These are phyloP conservation scores for Allomyces macrogynus DNA, from an alignment of 192 early-diverging fungal species.

Conservation along the genomic window DNA sequence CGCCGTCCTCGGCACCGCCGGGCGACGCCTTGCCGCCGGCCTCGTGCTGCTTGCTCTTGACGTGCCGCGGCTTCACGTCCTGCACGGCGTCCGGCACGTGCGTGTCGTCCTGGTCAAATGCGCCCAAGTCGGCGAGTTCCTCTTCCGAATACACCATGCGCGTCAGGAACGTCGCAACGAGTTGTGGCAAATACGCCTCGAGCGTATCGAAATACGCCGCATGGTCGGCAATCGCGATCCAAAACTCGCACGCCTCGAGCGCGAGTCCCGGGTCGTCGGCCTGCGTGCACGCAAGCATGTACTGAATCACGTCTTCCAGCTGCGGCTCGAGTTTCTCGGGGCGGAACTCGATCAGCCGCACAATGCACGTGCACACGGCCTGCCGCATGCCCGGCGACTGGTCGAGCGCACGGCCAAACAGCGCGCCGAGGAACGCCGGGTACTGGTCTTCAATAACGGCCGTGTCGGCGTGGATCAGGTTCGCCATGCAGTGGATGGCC, in stretches of 20 bases:
- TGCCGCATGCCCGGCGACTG: slow-evolving; percentile 62
- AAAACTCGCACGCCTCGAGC: slow-evolving; percentile 98
- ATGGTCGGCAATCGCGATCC: slow-evolving; percentile 91
- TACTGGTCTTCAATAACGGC: slow-evolving; percentile 40
- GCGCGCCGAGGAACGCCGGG: slow-evolving; percentile 45
- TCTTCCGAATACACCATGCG: slow-evolving; percentile 94
- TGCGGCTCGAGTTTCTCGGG: slow-evolving; percentile 73
- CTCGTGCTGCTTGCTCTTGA: slow-evolving; percentile 61
- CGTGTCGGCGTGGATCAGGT: slow-evolving; percentile 42
- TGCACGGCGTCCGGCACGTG: slow-evolving; percentile 68
- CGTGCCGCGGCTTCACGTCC: slow-evolving; percentile 88
- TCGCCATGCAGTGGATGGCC: slow-evolving; percentile 69
- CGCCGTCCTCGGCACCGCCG: slow-evolving; percentile 9
- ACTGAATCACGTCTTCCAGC: slow-evolving; percentile 73
- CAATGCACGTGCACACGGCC: slow-evolving; percentile 83
- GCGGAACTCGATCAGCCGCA: slow-evolving; percentile 65
- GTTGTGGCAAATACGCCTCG: slow-evolving; percentile 42
- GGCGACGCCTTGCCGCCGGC: slow-evolving; percentile 20
- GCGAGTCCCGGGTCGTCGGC: slow-evolving; percentile 56
- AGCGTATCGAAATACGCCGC: slow-evolving; percentile 52
- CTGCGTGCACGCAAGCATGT: slow-evolving; percentile 89
- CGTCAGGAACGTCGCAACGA: slow-evolving; percentile 79
- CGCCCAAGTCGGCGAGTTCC: slow-evolving; percentile 34
- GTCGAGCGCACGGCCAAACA: slow-evolving; percentile 76
- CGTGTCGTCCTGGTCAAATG: slow-evolving; percentile 60